Evolutionary conservation across 164 flowering plant genomes (phyloP).

Genomic region (Tinospora cordifolia): DNA sequence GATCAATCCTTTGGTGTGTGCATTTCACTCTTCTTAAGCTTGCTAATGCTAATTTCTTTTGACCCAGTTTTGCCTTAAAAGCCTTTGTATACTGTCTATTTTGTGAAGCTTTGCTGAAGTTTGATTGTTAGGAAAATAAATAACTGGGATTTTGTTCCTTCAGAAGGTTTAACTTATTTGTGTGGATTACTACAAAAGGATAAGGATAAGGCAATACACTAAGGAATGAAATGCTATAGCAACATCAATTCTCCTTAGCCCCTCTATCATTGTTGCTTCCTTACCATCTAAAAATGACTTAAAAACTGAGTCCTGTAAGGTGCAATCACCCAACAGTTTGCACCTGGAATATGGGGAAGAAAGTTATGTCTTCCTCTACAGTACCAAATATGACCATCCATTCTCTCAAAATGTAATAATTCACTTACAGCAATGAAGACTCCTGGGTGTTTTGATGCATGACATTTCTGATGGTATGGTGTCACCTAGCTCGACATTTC

Average conservation of each 20-base stretch:
- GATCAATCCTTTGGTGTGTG: slow-evolving; percentile 79
- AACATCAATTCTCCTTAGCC: not conserved
- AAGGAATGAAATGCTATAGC: not conserved
- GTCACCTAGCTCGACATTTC: not conserved
- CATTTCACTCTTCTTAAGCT: not conserved
- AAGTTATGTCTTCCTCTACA: not conserved
- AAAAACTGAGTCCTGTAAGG: not conserved
- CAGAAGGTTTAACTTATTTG: not conserved
- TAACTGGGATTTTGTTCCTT: not conserved
- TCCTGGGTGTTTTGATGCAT: too few species aligned
- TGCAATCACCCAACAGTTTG: not conserved
- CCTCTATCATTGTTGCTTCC: not conserved
- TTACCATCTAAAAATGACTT: not conserved
- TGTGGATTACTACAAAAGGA: not conserved
- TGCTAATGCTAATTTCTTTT: not conserved
- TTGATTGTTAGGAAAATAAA: not conserved
- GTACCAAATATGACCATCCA: not conserved
- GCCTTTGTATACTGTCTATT: not conserved
- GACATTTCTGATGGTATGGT: not conserved
- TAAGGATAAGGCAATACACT: not conserved
- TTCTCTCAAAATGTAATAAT: not conserved
- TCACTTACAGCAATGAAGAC: not conserved
- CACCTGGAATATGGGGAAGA: not conserved
- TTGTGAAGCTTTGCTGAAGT: not conserved
- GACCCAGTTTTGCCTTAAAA: not conserved